phyloP scores from a whole-genome alignment of 1,284 basidiomycete genomes.

The Neotropicomus parvogracilis region DNA sequence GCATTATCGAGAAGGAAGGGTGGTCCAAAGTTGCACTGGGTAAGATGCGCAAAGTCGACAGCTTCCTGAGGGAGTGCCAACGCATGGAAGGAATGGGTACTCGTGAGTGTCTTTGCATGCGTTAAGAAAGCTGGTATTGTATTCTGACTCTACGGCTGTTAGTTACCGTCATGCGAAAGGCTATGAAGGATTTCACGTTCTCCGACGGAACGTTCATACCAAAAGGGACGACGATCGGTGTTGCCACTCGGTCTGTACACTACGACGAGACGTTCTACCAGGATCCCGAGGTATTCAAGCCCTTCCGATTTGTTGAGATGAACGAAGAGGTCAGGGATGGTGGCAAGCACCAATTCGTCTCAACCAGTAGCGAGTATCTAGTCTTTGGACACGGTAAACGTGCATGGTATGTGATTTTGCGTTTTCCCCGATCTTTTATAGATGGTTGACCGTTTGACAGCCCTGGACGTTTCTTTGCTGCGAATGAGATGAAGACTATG shows the following conservation, averaged over 20 bases:
- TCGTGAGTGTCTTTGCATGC: neutral
- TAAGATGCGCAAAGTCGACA: slow-evolving; percentile 45
- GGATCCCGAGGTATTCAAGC: slow-evolving; percentile 30
- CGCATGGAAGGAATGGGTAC: slow-evolving; percentile 29
- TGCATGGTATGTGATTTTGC: slow-evolving; percentile 14
- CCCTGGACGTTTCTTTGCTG: slow-evolving; percentile 19
- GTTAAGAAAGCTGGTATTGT: neutral
- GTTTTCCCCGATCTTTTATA: neutral
- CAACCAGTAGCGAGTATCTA: slow-evolving; percentile 15
- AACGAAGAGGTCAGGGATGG: slow-evolving; percentile 7
- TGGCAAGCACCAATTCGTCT: slow-evolving; percentile 19
- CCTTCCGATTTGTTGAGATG: slow-evolving; percentile 32
- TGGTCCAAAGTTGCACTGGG: slow-evolving; percentile 42
- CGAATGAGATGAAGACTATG: slow-evolving; percentile 29
- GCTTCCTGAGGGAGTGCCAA: slow-evolving; percentile 44
- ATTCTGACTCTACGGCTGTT: neutral
- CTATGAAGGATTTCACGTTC: slow-evolving; percentile 34
- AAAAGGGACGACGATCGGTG: slow-evolving; percentile 31
- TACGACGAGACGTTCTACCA: slow-evolving; percentile 26
- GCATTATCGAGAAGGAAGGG: slow-evolving; percentile 36
- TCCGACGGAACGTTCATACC: slow-evolving; percentile 43
- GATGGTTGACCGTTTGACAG: neutral
- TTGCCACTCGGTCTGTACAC: slow-evolving; percentile 25
- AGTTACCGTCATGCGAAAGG: slow-evolving; percentile 29
- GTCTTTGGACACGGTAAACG: slow-evolving; percentile 20